A percentile compares a stretch with the other conserved stretches of the same genome.
These are phyloP conservation scores for Parachaetomium inaequale DNA, from an alignment of 495 filamentous ascomycete genomes.

Conservation along the genomic window DNA sequence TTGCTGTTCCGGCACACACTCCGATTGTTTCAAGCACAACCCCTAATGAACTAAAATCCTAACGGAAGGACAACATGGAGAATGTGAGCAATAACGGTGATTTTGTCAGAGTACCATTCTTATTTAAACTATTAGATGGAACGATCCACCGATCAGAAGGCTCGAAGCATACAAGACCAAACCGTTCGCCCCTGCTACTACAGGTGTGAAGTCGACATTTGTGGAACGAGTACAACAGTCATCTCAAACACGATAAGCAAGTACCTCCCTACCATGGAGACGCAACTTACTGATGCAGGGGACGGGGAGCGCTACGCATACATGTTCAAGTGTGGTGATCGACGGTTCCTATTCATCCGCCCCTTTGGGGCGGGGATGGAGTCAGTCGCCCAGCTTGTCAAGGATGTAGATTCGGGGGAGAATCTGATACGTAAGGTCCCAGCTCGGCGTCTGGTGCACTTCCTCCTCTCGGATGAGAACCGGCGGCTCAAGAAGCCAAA, in stretches of 20 bases:
- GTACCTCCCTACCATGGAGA: too few species aligned
- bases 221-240: too few species aligned
- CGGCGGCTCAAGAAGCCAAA: neutral
- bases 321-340: neutral
- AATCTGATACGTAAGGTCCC: constrained; percentile 14
- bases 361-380: neutral
- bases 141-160: neutral
- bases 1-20: too few species aligned
- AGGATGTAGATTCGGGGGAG: neutral
- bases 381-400: neutral
- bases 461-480: too few species aligned
- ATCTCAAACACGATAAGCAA: too few species aligned
- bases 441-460: neutral
- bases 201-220: too few species aligned
- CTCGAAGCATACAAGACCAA: neutral
- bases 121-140: neutral
- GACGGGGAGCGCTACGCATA: neutral
- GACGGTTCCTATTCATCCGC: neutral
- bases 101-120: too few species aligned
- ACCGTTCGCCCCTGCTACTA: neutral
- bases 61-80: too few species aligned
- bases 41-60: neutral
- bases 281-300: neutral
- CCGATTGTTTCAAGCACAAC: too few species aligned
- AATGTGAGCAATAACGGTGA: too few species aligned